These are phyloP conservation scores for Fusarium incarnatum DNA, from an alignment of 2,329 filamentous ascomycete genomes.

Conservation along the genomic window DNA sequence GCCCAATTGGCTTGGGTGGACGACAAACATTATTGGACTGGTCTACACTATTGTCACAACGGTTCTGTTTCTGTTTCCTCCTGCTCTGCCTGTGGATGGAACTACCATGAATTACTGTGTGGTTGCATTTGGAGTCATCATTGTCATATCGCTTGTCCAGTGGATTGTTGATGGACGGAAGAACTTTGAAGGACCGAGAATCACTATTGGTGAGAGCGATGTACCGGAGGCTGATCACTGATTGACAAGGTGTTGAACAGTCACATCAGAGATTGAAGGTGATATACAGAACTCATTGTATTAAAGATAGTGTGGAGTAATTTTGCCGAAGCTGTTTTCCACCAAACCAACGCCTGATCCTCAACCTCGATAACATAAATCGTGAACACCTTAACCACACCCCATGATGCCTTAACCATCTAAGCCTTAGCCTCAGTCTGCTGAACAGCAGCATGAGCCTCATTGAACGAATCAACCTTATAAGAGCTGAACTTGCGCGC, in stretches of 20 bases:
- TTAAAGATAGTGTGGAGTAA: neutral
- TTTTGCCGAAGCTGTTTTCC: neutral
- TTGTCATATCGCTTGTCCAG: slow-evolving; percentile 56
- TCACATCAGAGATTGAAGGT: fast-evolving
- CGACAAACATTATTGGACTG: slow-evolving; percentile 59
- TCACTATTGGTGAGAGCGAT: slow-evolving; percentile 7
- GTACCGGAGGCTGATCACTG: neutral
- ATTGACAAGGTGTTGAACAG: fast-evolving
- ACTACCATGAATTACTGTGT: slow-evolving; percentile 74
- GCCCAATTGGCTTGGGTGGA: slow-evolving; percentile 53
- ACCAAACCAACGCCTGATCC: neutral
- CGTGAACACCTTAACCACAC: neutral
- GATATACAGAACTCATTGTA: fast-evolving
- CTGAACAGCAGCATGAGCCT: slow-evolving; percentile 2
- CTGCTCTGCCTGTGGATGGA: slow-evolving; percentile 70
- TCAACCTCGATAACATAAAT: neutral
- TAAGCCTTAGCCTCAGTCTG: neutral
- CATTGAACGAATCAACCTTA: slow-evolving; percentile 17
- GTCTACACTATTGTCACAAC: slow-evolving; percentile 74
- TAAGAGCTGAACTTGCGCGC: slow-evolving; percentile 37
- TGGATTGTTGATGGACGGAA: slow-evolving; percentile 61
- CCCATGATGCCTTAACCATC: fast-evolving
- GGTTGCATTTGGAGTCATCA: slow-evolving; percentile 59
- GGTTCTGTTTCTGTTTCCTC: slow-evolving; percentile 78
- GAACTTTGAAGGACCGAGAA: slow-evolving; percentile 49